Evolutionary conservation across 2,329 filamentous ascomycete genomes (phyloP).

Genomic region (Aspergillus hortae): DNA sequence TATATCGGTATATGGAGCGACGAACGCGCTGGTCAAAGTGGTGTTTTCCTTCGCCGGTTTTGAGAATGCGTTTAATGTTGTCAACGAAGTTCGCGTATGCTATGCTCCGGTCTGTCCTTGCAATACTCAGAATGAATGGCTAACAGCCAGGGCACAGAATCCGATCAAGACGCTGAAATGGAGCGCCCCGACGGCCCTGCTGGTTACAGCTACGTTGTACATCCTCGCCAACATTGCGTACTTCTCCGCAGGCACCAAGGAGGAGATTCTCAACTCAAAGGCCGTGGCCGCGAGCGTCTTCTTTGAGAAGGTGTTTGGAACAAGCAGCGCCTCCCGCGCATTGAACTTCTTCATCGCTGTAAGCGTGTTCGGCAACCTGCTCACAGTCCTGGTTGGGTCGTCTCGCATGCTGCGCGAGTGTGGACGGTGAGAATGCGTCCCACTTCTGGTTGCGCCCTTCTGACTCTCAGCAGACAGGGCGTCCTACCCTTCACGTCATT

Average conservation of each 20-base stretch:
- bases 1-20: slow-evolving; percentile 46
- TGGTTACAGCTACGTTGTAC: slow-evolving; percentile 54
- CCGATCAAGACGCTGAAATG: slow-evolving; percentile 55
- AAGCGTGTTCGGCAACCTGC: slow-evolving; percentile 57
- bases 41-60: slow-evolving; percentile 58
- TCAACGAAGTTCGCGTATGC: slow-evolving; percentile 55
- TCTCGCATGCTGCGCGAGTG: slow-evolving; percentile 60
- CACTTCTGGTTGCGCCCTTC: not conserved
- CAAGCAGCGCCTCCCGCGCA: slow-evolving; percentile 46
- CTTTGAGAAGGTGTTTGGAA: slow-evolving; percentile 58
- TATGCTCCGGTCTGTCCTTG: too few relatives aligned
- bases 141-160: slow-evolving; percentile 35
- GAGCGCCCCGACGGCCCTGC: slow-evolving; percentile 49
- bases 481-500: slow-evolving; percentile 58
- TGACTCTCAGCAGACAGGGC: slow-evolving; percentile 48
- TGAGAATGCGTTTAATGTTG: slow-evolving; percentile 59
- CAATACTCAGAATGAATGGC: not conserved
- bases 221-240: slow-evolving; percentile 60
- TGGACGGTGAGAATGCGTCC: slow-evolving; percentile 40
- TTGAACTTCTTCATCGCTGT: slow-evolving; percentile 57
- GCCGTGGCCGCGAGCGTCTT: slow-evolving; percentile 57
- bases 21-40: slow-evolving; percentile 57
- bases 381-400: slow-evolving; percentile 53
- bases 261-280: slow-evolving; percentile 51
- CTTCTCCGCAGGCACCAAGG: slow-evolving; percentile 55